These are phyloP conservation scores for Takashimella koratensis DNA, from an alignment of 1,284 basidiomycete genomes.

Conservation along the genomic window DNA sequence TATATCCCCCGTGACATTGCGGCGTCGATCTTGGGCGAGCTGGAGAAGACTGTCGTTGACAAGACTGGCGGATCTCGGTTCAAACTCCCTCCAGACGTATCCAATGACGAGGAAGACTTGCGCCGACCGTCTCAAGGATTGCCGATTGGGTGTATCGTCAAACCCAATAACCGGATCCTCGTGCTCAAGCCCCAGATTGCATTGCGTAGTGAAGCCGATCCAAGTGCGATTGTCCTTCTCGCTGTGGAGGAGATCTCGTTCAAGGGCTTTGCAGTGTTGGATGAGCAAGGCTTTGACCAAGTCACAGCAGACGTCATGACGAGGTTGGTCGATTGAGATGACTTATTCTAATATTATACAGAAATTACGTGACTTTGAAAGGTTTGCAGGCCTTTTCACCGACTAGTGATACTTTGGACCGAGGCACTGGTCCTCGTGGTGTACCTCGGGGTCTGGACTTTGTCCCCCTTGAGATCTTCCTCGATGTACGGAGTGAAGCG, in stretches of 20 bases:
- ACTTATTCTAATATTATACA: constrained; percentile 38
- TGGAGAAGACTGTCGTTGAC: constrained; percentile 21
- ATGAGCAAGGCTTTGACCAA: constrained; percentile 72
- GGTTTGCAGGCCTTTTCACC: constrained; percentile 89
- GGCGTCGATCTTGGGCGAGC: constrained; percentile 13
- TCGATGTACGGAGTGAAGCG: constrained; percentile 78
- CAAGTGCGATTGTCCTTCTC: constrained; percentile 68
- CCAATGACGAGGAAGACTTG: constrained; percentile 13
- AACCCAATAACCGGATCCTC: constrained; percentile 71
- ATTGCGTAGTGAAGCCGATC: constrained; percentile 62
- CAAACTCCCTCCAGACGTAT: constrained; percentile 17
- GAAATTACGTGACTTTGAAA: constrained; percentile 69
- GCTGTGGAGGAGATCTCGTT: constrained; percentile 79
- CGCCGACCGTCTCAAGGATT: constrained; percentile 27
- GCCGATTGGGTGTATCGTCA: constrained; percentile 46
- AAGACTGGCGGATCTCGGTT: constrained; percentile 15
- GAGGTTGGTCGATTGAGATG: constrained; percentile 54
- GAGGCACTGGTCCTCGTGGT: constrained; percentile 23
- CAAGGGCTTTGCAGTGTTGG: constrained; percentile 76
- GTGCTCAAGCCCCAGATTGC: constrained; percentile 90
- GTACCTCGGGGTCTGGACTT: constrained; percentile 47
- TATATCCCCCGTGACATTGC: constrained; percentile 5
- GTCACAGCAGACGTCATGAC: constrained; percentile 82
- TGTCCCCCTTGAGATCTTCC: constrained; percentile 83
- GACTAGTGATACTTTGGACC: constrained; percentile 33